A percentile compares a stretch with the other conserved stretches of the same genome.
phyloP scores from a whole-genome alignment of 768 basidiomycete genomes.

The Inosperma sp. region DNA sequence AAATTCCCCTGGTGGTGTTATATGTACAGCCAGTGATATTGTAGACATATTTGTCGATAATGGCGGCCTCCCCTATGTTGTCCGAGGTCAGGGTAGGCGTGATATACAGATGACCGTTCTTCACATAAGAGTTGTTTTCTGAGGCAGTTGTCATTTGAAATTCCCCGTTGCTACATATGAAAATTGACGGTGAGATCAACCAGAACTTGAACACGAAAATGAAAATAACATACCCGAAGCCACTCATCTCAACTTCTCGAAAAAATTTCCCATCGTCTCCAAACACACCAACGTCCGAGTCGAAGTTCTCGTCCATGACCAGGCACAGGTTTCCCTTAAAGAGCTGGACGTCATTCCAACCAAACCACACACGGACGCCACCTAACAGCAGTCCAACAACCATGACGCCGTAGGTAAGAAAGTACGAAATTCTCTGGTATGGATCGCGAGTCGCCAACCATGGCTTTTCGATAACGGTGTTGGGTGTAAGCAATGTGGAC shows the following conservation, averaged over 20 bases:
- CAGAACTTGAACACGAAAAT: not conserved
- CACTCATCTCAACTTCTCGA: conserved; percentile 79
- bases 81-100: conserved; percentile 84
- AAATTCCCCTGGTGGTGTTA: conserved; percentile 48
- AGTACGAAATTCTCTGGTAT: conserved; percentile 51
- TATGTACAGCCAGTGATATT: conserved; percentile 86
- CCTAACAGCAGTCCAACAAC: conserved; percentile 54
- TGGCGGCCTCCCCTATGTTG: conserved; percentile 50
- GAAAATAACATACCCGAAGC: conserved; percentile 62
- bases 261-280: conserved; percentile 66
- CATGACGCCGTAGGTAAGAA: conserved; percentile 56
- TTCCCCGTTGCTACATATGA: conserved; percentile 56
- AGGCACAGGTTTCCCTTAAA: conserved; percentile 49
- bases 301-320: conserved; percentile 77
- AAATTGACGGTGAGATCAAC: conserved; percentile 12
- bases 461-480: conserved; percentile 47
- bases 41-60: conserved; percentile 68
- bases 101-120: conserved; percentile 74
- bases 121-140: conserved; percentile 70
- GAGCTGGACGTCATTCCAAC: conserved; percentile 49
- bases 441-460: conserved; percentile 61
- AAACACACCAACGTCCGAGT: conserved; percentile 49
- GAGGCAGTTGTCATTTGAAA: conserved; percentile 85
- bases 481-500: conserved; percentile 43
- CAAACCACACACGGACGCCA: conserved; percentile 51